phyloP scores from a whole-genome alignment of 306 rosid species.

The Quercus cerris region DNA sequence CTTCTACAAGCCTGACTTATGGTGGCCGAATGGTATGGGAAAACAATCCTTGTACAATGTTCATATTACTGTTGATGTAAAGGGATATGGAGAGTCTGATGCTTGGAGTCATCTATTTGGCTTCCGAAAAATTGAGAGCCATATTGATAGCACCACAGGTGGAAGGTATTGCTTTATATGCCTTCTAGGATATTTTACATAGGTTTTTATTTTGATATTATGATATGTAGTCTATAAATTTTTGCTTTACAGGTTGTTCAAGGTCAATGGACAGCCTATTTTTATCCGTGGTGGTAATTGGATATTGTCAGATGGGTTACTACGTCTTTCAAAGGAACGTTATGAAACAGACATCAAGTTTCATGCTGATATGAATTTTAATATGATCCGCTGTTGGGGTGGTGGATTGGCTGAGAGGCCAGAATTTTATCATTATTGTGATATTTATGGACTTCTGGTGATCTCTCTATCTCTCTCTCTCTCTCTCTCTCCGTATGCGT shows the following conservation, averaged over 20 bases:
- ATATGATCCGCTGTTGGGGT: conserved; percentile 98
- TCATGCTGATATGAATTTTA: conserved; percentile 94
- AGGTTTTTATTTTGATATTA: conserved; percentile 4
- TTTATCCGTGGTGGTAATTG: conserved; percentile 94
- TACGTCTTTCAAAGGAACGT: conserved; percentile 82
- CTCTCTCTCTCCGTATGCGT: neutral
- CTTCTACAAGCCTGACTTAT: conserved; percentile 85
- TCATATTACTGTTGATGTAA: conserved; percentile 58
- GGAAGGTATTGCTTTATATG: conserved; percentile 56
- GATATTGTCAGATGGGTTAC: conserved; percentile 96
- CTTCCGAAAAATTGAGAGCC: conserved; percentile 87
- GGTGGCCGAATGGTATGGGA: conserved; percentile 99
- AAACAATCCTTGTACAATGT: conserved; percentile 80
- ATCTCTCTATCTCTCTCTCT: conserved; percentile 16
- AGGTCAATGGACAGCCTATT: conserved; percentile 86
- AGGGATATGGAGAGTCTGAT: conserved; percentile 89
- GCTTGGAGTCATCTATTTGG: conserved; percentile 80
- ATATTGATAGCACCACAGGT: conserved; percentile 75
- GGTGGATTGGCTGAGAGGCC: conserved; percentile 98
- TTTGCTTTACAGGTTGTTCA: conserved; percentile 63
- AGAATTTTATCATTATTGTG: conserved; percentile 89
- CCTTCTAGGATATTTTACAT: conserved; percentile 2
- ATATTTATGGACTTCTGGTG: conserved; percentile 88
- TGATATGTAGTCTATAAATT: conserved; percentile 10
- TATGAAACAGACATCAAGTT: conserved; percentile 83